Conservation (phyloP, 768 basidiomycete genomes). For the Tephrocybe sp. region DNA sequence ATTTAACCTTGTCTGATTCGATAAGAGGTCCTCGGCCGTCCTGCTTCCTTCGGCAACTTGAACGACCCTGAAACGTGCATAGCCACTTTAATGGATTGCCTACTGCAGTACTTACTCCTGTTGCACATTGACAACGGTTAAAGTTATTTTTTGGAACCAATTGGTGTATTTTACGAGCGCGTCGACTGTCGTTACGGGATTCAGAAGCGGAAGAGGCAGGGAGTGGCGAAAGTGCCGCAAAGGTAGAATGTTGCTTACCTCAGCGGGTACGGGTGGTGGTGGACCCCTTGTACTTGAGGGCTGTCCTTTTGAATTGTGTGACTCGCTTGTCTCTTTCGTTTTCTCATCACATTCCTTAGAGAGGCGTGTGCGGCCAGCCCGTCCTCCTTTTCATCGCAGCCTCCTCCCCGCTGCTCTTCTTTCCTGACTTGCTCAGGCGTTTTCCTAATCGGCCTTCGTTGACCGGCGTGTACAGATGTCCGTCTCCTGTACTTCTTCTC, state of each 20-base stretch:
- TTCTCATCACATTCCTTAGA: constrained; percentile 11
- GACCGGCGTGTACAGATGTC: constrained; percentile 24
- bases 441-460: constrained; percentile 10
- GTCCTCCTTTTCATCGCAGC: constrained; percentile 7
- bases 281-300: constrained; percentile 4
- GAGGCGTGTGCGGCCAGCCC: constrained; percentile 11
- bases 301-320: constrained; percentile 10
- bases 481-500: constrained; percentile 39
- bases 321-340: constrained; percentile 13
- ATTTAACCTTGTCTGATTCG: too few species aligned
- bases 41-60: too few species aligned
- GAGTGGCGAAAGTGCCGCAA: neutral
- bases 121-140: neutral
- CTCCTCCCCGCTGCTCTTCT: constrained; percentile 7
- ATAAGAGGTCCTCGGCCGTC: too few species aligned
- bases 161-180: neutral
- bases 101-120: neutral
- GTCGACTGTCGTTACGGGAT: neutral
- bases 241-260: constrained; percentile 10
- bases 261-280: constrained; percentile 13
- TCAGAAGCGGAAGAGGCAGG: neutral
- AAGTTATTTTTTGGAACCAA: neutral
- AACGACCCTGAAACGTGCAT: neutral
- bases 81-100: neutral
- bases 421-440: constrained; percentile 2